Evolutionary conservation across 192 early-diverging fungal genomes (phyloP), one percentile per base, ranked within the genome.

Genomic region (Nowakowskiella sp.): DNA sequence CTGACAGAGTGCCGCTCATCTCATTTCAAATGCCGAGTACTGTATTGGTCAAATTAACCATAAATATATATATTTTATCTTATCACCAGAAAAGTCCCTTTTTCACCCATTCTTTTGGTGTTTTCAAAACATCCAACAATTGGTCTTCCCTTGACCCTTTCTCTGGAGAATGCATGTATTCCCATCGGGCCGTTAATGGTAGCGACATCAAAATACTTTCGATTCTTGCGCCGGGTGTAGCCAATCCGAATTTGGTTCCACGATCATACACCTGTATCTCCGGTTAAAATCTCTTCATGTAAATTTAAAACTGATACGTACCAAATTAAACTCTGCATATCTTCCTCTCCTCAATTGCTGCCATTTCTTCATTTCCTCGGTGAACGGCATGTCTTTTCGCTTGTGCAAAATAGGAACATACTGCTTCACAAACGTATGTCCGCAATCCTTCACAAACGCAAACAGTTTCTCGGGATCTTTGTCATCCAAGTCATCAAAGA

Each of bases 261-360:
- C 95, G 83, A 67, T 99, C 95, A 56, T 89, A 83, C 13, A 78
- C 56, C 68, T 70, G 13, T 21, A 13, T 10, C 13, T 10, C 10
- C n/a, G 10, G 13, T 21, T 13, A 43, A 16, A 3, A 28, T 29
- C n/a, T 36, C n/a, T 9, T 13, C 9, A 9, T 10, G 46, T 30
- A 22, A 13, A 47, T 4, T 19, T 21, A 62, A 60, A 19, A 1
- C 33, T 0, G 7, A 53, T 22, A 65, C 66, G 19, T 36, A 96
- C 87, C 60, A 99, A 69, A 62, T 99, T 99, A 66, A 99, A 99
- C 61, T 99, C 95, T 23, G 91, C 93, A 70, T 99, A 99, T 27
- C 91, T 78, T 6, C 95, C 95, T 32, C 95, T 81, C 44, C 95
- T 82, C 29, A 99, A 55, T 58, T 94, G 87, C 70, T 99, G 95